These are phyloP conservation scores for Aureobasidium sp. DNA, from an alignment of 2,329 filamentous ascomycete species.

Conservation along the genomic window DNA sequence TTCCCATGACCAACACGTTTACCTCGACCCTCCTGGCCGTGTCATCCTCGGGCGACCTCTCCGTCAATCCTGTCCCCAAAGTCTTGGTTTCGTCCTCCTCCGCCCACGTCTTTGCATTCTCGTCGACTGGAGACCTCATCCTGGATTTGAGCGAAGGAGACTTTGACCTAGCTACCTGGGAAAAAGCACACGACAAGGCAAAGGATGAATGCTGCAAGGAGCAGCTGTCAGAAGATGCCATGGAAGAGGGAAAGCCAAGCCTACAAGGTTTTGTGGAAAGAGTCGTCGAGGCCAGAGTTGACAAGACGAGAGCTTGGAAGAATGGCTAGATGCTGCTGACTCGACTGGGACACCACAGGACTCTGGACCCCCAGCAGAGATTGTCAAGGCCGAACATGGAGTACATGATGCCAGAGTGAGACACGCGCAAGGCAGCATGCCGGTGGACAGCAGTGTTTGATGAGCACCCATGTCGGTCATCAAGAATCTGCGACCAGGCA, in stretches of 20 bases:
- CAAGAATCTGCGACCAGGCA: background rate
- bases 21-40: conserved; percentile 48
- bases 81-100: conserved; percentile 60
- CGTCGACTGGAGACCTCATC: conserved; percentile 64
- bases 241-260: conserved; percentile 25
- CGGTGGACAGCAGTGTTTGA: background rate
- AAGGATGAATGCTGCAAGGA: conserved; percentile 56
- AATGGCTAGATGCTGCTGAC: background rate
- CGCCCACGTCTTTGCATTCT: conserved; percentile 77
- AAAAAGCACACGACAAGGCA: conserved; percentile 59
- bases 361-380: background rate
- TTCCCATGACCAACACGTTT: conserved; percentile 70
- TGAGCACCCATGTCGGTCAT: background rate
- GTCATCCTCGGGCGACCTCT: conserved; percentile 21
- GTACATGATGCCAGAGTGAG: background rate
- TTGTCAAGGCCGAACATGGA: background rate
- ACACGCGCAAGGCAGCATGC: background rate
- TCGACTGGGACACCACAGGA: background rate
- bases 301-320: conserved; percentile 16
- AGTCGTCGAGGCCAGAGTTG: conserved; percentile 16
- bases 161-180: conserved; percentile 72
- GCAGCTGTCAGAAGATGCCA: conserved; percentile 31
- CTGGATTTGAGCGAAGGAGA: conserved; percentile 74
- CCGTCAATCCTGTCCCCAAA: conserved; percentile 52
- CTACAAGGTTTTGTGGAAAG: conserved; percentile 7